phyloP scores from a whole-genome alignment of 75 land plant genomes.

The Larix kaempferi region DNA sequence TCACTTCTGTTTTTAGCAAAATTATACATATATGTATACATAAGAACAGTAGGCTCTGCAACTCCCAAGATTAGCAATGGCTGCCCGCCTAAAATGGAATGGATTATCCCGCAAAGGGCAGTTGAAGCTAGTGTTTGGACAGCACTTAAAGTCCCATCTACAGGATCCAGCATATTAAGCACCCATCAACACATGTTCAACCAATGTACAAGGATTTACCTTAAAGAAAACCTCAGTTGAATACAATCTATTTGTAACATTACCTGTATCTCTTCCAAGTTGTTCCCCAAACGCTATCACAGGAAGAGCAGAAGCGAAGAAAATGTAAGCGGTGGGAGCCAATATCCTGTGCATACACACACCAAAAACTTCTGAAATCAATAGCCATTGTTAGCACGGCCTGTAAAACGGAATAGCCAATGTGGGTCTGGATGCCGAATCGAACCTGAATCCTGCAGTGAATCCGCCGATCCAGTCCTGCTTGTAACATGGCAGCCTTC shows the following conservation, averaged over 20 bases:
- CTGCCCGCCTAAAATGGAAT: slow-evolving; percentile 83
- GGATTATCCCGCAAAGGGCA: slow-evolving; percentile 83
- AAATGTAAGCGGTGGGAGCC: slow-evolving; percentile 87
- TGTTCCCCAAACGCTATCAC: slow-evolving; percentile 97
- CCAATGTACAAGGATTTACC: too few relatives aligned
- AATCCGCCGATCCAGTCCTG: slow-evolving; percentile 80
- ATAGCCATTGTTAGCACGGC: too few relatives aligned
- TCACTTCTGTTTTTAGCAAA: slow-evolving; percentile 53
- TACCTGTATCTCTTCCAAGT: slow-evolving; percentile 80
- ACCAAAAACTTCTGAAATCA: too few relatives aligned
- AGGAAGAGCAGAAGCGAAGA: slow-evolving; percentile 96
- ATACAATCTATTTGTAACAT: not conserved
- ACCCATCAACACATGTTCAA: too few relatives aligned
- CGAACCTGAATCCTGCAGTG: slow-evolving; percentile 63
- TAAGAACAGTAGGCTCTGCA: slow-evolving; percentile 91
- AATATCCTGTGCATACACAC: slow-evolving; percentile 51
- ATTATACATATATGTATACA: slow-evolving; percentile 78
- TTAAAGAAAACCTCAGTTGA: too few relatives aligned
- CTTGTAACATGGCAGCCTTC: slow-evolving; percentile 67
- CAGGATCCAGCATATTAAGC: not conserved
- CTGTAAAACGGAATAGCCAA: too few relatives aligned
- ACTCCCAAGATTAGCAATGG: slow-evolving; percentile 85
- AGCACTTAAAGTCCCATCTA: slow-evolving; percentile 75
- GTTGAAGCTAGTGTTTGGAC: slow-evolving; percentile 82
- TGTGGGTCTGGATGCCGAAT: too few relatives aligned